These are phyloP conservation scores for Henckelia pumila DNA, from an alignment of 257 asterid species.

Conservation along the genomic window DNA sequence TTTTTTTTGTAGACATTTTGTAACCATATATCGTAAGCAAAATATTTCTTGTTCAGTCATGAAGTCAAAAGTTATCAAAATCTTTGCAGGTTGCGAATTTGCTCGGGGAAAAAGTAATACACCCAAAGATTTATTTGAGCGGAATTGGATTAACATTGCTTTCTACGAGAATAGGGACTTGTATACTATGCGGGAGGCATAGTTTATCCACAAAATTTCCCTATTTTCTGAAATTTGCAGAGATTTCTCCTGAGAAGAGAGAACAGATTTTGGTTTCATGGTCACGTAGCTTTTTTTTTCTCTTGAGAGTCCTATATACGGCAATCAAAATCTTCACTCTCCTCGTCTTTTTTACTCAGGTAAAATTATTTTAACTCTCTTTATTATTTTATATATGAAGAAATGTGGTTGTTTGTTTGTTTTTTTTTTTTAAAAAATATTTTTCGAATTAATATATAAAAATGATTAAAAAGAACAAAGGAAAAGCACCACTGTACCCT, in stretches of 20 bases:
- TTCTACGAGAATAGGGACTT: conserved; percentile 56
- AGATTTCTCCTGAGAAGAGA: conserved; percentile 32
- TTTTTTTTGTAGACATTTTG: too few relatives aligned
- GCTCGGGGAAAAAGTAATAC: conserved; percentile 32
- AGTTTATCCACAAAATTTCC: conserved; percentile 48
- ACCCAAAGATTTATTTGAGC: conserved; percentile 46
- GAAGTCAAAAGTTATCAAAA: too few relatives aligned
- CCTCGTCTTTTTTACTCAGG: conserved; percentile 57
- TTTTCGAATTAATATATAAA: too few relatives aligned
- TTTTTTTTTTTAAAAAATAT: too few relatives aligned
- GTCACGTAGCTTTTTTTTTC: conserved; percentile 42
- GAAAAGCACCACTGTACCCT: too few relatives aligned
- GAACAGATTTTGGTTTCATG: conserved; percentile 45
- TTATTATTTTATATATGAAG: too few relatives aligned
- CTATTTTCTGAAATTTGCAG: conserved; percentile 40
- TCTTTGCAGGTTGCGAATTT: conserved; percentile 38
- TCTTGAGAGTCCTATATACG: conserved; percentile 37
- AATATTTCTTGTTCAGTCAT: too few relatives aligned
- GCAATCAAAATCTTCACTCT: conserved; percentile 40
- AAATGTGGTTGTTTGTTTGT: too few relatives aligned
- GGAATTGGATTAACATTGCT: conserved; percentile 34
- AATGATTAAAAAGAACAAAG: too few relatives aligned
- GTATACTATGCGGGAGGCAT: conserved; percentile 44
- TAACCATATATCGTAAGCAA: too few relatives aligned
- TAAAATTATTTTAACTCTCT: conserved; percentile 5